phyloP scores from a whole-genome alignment of 768 basidiomycete genomes.

The Xerocomus spinulosus region DNA sequence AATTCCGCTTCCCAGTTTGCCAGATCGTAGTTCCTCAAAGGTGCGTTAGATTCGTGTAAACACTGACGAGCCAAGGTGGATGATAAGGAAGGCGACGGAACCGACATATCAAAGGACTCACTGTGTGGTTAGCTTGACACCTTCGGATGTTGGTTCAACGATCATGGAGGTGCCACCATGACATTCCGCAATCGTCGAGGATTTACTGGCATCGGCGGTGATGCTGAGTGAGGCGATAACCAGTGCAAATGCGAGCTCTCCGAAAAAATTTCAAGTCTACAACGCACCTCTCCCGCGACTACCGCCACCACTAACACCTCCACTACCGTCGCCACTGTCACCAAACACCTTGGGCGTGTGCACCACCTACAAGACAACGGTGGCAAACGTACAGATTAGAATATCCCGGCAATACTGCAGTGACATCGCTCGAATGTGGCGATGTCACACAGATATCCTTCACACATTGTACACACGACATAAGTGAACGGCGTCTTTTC shows the following conservation, averaged over 20 bases:
- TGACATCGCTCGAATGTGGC: too few species aligned
- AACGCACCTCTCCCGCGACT: too few species aligned
- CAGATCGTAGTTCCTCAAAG: conserved; percentile 57
- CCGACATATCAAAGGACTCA: conserved; percentile 27
- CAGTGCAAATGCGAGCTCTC: conserved; percentile 76
- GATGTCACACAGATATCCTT: too few species aligned
- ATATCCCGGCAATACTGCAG: too few species aligned
- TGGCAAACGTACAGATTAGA: too few species aligned
- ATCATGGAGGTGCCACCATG: conserved; percentile 41
- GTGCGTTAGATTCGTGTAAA: conserved; percentile 52
- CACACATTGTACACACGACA: too few species aligned
- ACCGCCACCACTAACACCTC: too few species aligned
- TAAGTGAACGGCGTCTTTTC: too few species aligned
- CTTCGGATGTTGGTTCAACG: conserved; percentile 39
- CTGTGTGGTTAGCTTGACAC: conserved; percentile 31
- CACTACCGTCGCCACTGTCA: too few species aligned
- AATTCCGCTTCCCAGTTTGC: conserved; percentile 83
- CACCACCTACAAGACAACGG: too few species aligned
- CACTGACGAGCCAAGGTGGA: conserved; percentile 55
- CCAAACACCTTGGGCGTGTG: too few species aligned
- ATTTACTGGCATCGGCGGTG: conserved; percentile 36
- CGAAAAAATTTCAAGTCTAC: too few species aligned
- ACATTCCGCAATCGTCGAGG: conserved; percentile 50
- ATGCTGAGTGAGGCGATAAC: conserved; percentile 49
- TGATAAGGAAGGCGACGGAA: not conserved